Evolutionary conservation across 2,329 filamentous ascomycete genomes (phyloP).

Genomic region (Ceratocystis albifundus): DNA sequence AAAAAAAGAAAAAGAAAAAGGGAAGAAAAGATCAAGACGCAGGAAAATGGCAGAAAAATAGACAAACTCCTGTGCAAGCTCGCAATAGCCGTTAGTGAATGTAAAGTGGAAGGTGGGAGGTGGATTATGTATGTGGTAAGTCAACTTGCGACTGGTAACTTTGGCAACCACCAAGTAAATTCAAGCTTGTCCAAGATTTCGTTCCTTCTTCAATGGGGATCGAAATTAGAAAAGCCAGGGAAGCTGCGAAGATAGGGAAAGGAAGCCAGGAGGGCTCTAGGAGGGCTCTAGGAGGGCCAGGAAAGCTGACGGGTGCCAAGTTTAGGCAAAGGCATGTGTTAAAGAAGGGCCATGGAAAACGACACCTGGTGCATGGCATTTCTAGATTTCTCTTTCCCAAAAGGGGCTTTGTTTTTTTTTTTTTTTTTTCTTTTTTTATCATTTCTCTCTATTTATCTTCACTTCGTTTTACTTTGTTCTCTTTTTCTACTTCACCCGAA

Average conservation of each 20-base stretch:
- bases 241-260: background rate
- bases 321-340: background rate
- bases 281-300: background rate
- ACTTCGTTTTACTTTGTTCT: no score
- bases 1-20: background rate
- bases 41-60: background rate
- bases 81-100: background rate
- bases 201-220: slow-evolving; percentile 7
- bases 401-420: background rate
- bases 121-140: background rate
- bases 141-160: background rate
- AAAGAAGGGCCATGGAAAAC: background rate
- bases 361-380: background rate
- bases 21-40: slow-evolving; percentile 2
- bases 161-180: slow-evolving; percentile 4
- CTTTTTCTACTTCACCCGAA: no score
- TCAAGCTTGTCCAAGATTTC: slow-evolving; percentile 1
- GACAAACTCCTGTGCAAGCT: background rate
- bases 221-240: background rate
- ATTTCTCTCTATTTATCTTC: no score
- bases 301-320: background rate
- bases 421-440: no score
- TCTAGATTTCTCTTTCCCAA: background rate
- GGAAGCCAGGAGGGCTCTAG: background rate
- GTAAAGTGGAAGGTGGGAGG: slow-evolving; percentile 1